Percentiles rank a stretch among this genome's conserved stretches.
Evolutionary conservation across 768 basidiomycete species (phyloP).

Genomic region (Xanthoconium stramineum): DNA sequence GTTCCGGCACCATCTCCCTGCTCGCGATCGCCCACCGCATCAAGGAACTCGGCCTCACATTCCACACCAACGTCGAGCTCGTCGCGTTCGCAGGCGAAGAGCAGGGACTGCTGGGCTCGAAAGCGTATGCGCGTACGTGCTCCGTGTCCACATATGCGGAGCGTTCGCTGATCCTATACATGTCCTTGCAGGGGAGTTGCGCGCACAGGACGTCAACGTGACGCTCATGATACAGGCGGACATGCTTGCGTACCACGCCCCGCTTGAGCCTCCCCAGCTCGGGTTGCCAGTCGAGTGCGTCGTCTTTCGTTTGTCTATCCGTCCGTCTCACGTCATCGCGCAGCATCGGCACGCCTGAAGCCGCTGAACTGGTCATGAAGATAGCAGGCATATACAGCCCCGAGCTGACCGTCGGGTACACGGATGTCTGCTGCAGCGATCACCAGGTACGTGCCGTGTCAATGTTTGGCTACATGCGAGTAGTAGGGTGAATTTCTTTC

Average conservation of each 20-base stretch:
- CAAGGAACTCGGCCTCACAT: slow-evolving; percentile 58
- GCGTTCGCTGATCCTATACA: neutral
- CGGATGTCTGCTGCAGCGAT: slow-evolving; percentile 86
- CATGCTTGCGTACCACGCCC: slow-evolving; percentile 84
- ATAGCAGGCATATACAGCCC: slow-evolving; percentile 79
- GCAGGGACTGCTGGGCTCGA: slow-evolving; percentile 80
- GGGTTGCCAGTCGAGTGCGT: slow-evolving; percentile 71
- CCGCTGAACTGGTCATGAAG: slow-evolving; percentile 70
- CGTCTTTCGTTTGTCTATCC: neutral
- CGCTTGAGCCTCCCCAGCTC: slow-evolving; percentile 77
- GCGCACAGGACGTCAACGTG: slow-evolving; percentile 57
- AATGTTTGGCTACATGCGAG: no score
- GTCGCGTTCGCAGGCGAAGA: slow-evolving; percentile 90
- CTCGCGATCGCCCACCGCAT: slow-evolving; percentile 80
- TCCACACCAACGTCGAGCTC: slow-evolving; percentile 75
- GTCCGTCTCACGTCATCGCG: neutral
- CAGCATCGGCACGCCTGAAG: slow-evolving; percentile 80
- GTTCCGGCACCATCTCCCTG: slow-evolving; percentile 64
- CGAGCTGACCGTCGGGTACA: slow-evolving; percentile 67
- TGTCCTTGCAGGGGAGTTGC: slow-evolving; percentile 49
- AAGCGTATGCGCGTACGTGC: slow-evolving; percentile 71
- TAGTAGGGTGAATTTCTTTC: neutral
- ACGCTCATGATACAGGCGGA: slow-evolving; percentile 88
- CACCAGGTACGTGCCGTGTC: slow-evolving; percentile 56
- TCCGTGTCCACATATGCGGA: neutral